Percentiles rank a stretch among this genome's conserved stretches.
Evolutionary conservation across 352 stramenopile genomes (phyloP).

Genomic region (Globisporangium camurandrum): DNA sequence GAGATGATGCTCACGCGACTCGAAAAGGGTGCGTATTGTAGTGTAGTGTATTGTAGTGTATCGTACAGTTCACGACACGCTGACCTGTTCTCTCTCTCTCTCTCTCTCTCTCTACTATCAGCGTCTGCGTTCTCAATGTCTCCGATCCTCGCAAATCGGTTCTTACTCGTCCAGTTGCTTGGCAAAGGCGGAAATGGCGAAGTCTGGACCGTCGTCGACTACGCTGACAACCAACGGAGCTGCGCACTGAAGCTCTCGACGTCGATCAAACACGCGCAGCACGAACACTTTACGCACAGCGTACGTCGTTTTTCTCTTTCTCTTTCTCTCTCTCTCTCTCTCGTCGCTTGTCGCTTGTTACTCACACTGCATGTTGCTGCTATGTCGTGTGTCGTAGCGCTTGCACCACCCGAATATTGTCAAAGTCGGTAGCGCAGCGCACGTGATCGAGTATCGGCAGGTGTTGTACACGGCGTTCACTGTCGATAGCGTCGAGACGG

Average conservation of each 20-base stretch:
- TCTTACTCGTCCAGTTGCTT: slow-evolving; percentile 50
- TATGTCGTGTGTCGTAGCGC: slow-evolving; percentile 21
- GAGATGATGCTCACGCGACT: slow-evolving; percentile 63
- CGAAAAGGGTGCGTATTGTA: slow-evolving; percentile 41
- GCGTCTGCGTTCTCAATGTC: slow-evolving; percentile 69
- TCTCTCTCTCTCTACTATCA: slow-evolving; percentile 6
- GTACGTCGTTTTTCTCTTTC: slow-evolving; percentile 20
- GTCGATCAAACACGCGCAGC: slow-evolving; percentile 57
- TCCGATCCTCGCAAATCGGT: slow-evolving; percentile 61
- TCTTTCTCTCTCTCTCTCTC: neutral
- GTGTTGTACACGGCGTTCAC: slow-evolving; percentile 74
- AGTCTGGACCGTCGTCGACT: slow-evolving; percentile 79
- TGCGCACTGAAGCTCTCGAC: slow-evolving; percentile 72
- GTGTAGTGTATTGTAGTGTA: neutral
- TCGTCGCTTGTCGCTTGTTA: neutral
- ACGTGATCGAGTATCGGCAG: slow-evolving; percentile 59
- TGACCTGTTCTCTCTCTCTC: too few species aligned
- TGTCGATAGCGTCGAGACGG: slow-evolving; percentile 56
- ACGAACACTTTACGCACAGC: slow-evolving; percentile 65
- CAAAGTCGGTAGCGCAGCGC: slow-evolving; percentile 42
- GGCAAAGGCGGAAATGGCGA: slow-evolving; percentile 75
- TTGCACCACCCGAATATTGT: slow-evolving; percentile 68
- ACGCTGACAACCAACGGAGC: slow-evolving; percentile 42
- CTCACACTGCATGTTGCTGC: neutral
- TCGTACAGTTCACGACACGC: too few species aligned